Evolutionary conservation across 129 eudicot species (phyloP).

Genomic region (Saussurea involucrata): DNA sequence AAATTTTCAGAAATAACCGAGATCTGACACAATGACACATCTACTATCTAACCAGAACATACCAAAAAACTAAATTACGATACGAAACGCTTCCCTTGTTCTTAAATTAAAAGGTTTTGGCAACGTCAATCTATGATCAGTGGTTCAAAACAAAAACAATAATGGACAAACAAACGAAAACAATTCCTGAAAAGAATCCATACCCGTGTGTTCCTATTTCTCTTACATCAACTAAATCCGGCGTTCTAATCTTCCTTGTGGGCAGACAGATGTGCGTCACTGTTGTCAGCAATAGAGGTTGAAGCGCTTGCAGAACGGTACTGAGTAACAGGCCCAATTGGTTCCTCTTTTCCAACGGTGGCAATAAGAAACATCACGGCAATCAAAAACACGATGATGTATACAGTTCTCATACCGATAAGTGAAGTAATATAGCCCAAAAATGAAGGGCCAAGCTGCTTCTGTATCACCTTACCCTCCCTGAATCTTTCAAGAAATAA

Average conservation of each 20-base stretch:
- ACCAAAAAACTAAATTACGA: neutral
- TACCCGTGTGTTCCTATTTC: slow-evolving; percentile 27
- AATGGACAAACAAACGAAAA: neutral
- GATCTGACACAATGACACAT: neutral
- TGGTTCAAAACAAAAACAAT: slow-evolving; percentile 14
- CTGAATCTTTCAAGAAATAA: slow-evolving; percentile 68
- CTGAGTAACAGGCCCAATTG: slow-evolving; percentile 48
- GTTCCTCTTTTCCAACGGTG: slow-evolving; percentile 53
- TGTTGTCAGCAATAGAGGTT: slow-evolving; percentile 28
- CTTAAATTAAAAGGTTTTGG: neutral
- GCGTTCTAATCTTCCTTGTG: slow-evolving; percentile 50
- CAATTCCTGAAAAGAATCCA: slow-evolving; percentile 15
- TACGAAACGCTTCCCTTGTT: slow-evolving; percentile 2
- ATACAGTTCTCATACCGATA: slow-evolving; percentile 49
- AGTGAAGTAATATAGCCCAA: slow-evolving; percentile 62
- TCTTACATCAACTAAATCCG: neutral
- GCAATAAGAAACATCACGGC: slow-evolving; percentile 50
- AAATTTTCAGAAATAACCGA: neutral
- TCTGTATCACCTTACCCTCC: slow-evolving; percentile 70
- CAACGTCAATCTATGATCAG: slow-evolving; percentile 2
- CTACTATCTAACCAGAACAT: neutral
- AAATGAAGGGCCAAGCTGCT: slow-evolving; percentile 64
- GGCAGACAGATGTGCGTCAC: slow-evolving; percentile 21
- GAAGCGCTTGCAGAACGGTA: slow-evolving; percentile 33
- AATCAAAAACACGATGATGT: slow-evolving; percentile 51